Percentiles rank a stretch among this genome's conserved stretches.
phyloP scores from a whole-genome alignment of 768 basidiomycete species.

The Amanita pseudoporphyria region DNA sequence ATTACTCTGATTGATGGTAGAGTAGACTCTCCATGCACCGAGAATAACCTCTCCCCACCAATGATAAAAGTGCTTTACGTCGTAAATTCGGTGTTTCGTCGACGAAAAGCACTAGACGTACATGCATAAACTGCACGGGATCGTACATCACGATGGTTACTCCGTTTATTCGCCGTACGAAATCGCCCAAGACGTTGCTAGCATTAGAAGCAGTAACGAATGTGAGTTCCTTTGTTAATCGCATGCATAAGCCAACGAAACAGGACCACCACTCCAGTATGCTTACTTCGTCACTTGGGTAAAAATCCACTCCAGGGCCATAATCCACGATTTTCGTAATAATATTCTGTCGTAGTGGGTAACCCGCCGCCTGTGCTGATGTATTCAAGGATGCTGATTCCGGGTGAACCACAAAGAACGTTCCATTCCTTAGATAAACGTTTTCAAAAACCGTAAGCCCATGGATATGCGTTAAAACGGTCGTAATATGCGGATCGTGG shows the following conservation, averaged over 20 bases:
- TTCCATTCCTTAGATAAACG: constrained; percentile 66
- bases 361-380: constrained; percentile 13
- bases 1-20: constrained; percentile 12
- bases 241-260: background rate
- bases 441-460: constrained; percentile 76
- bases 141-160: constrained; percentile 18
- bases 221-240: constrained; percentile 15
- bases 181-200: constrained; percentile 13
- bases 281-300: constrained; percentile 24
- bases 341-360: constrained; percentile 38
- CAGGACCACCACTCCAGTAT: background rate
- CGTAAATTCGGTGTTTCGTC: background rate
- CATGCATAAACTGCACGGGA: constrained; percentile 16
- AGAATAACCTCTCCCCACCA: constrained; percentile 40
- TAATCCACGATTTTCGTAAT: constrained; percentile 18
- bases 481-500: background rate
- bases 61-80: constrained; percentile 32
- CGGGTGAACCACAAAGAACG: constrained; percentile 52
- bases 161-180: constrained; percentile 13
- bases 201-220: constrained; percentile 16
- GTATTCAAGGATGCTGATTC: constrained; percentile 8
- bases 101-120: constrained; percentile 7
- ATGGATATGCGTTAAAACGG: constrained; percentile 19
- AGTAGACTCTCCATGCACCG: constrained; percentile 32
- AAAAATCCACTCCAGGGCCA: constrained; percentile 13